Evolutionary conservation across 2,329 filamentous ascomycete genomes (phyloP).

Genomic region (Triangularia setosa): DNA sequence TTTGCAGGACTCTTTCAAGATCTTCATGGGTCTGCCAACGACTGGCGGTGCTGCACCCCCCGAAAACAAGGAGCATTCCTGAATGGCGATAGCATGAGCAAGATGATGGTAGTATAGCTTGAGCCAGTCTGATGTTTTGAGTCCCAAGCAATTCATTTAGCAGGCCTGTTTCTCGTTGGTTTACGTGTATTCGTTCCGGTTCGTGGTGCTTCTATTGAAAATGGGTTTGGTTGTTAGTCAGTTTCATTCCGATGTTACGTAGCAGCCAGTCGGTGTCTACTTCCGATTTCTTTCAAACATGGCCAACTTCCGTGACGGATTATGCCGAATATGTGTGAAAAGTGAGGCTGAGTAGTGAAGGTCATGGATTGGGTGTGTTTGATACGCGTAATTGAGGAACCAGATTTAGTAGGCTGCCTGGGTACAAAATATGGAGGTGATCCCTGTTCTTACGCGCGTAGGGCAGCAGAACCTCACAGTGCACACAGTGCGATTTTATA

Average conservation of each 20-base stretch:
- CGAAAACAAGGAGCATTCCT: constrained; percentile 43
- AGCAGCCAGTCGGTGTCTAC: background rate
- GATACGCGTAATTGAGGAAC: background rate
- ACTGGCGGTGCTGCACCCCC: constrained; percentile 64
- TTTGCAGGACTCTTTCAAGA: constrained; percentile 76
- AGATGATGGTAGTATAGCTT: background rate
- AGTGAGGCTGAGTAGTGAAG: background rate
- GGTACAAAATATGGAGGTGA: background rate
- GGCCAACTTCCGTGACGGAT: background rate
- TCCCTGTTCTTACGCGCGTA: background rate
- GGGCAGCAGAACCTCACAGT: background rate
- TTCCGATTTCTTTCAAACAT: background rate
- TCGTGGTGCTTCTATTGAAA: background rate
- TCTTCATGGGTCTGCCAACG: constrained; percentile 82
- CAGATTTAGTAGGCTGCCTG: background rate
- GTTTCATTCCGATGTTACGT: background rate
- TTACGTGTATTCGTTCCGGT: background rate
- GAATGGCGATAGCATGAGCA: background rate
- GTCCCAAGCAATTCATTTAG: background rate
- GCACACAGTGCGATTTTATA: background rate
- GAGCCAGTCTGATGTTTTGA: background rate
- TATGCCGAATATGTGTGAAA: background rate
- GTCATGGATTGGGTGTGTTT: background rate
- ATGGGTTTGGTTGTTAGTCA: background rate
- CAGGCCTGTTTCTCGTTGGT: background rate